Evolutionary conservation across 768 basidiomycete genomes (phyloP), one percentile per base, ranked within the genome.

Genomic region (Kwoniella sp.): DNA sequence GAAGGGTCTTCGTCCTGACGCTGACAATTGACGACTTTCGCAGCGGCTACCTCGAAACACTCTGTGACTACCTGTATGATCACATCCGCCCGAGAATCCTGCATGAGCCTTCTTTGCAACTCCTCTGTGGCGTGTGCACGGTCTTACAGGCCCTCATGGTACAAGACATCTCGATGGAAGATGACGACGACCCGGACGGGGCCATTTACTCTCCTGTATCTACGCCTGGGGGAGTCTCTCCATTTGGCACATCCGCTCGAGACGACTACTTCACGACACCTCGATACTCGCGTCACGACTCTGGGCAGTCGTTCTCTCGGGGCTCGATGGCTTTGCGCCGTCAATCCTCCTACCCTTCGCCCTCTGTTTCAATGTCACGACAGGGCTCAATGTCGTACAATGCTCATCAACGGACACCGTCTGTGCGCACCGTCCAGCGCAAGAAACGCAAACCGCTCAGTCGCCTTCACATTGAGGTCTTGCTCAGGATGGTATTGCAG

Each of bases 131-230:
- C 71, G 89, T 96, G 22, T 99, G 93, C 78, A 96, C 89, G 0
- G 89, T 99, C 17, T 79, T 99, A 2, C 88, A 92, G 69, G 93
- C 92, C 0, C 79, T 98, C 34, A 96, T 98, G 89, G 87, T 96
- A 3, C 83, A 91, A 25, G 91, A 93, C 66, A 79, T 87, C 32
- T 41, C 49, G 10, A 32, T 46, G 22, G 45, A 59, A 28, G 64
- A 62, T 3, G 62, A 62, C 12, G 62, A 62, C 9, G 29, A 40
- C 14, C 25, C 43, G 19, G 61, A 59, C 39, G 57, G 55, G 8
- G 46, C 28, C 7, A 25, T 51, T 14, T 48, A 42, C 14, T 58
- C 50, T 5, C 57, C 57, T 25, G 11, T 20, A 20, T 38, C 50
- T 12, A 53, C 51, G n/a, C 56, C 49, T 9, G 56, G 50, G 27